Conservation (phyloP, 163 green algal species). For the Chlamydomonas reinhardtii region DNA sequence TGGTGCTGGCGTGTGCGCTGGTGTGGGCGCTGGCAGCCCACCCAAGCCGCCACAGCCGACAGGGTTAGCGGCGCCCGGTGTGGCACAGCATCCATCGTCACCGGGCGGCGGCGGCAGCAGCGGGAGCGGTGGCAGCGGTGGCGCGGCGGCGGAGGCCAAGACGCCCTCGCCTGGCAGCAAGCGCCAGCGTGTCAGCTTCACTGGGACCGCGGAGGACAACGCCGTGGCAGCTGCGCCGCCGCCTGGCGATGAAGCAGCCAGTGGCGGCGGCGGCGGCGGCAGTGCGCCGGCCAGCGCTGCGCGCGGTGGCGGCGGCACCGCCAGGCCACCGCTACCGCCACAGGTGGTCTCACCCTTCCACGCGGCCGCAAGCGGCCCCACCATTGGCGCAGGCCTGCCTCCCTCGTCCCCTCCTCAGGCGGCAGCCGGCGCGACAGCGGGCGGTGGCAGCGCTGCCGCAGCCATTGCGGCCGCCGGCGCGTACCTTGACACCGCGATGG, state of each 20-base stretch:
- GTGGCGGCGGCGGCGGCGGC: too few species aligned
- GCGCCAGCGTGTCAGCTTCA: constrained; percentile 11
- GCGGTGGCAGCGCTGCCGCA: background rate
- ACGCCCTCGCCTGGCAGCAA: background rate
- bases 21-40: too few species aligned
- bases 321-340: background rate
- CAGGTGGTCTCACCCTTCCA: background rate
- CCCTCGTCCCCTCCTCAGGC: background rate
- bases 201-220: too few species aligned
- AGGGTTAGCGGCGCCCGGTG: too few species aligned
- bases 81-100: background rate
- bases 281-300: too few species aligned
- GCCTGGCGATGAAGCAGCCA: background rate
- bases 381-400: too few species aligned
- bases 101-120: background rate
- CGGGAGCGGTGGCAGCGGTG: background rate
- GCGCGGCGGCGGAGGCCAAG: background rate
- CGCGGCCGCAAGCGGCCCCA: too few species aligned
- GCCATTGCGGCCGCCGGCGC: background rate
- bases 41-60: background rate
- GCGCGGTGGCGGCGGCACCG: background rate
- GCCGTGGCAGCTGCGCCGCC: too few species aligned
- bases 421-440: background rate
- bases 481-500: background rate
- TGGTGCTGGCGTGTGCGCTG: too few species aligned